Evolutionary conservation across 148 eudicot genomes (phyloP), one percentile per base, ranked within the genome.

Genomic region (Fagopyrum homotropicum): DNA sequence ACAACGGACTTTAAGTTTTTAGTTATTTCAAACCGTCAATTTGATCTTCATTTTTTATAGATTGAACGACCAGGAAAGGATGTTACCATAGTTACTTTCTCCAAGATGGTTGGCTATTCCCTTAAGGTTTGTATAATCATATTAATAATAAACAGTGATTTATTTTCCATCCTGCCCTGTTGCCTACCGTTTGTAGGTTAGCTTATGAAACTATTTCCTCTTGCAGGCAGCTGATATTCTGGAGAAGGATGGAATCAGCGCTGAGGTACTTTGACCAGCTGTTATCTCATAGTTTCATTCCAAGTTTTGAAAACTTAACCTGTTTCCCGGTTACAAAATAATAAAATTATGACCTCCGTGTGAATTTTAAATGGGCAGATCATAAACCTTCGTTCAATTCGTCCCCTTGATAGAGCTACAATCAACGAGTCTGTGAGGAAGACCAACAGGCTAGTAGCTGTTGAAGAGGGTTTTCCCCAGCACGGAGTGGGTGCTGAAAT

Each of bases 401-500:
- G 98, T 30, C 98, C 98, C 29, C 88, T 93, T 44, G 94, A 91
- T 82, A 88, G 92, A 82, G 69, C 86, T 54, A 83, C 97, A 26
- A 89, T 93, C 76, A 89, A 91, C 77, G 89, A 85, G 69, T 93
- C 98, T 22, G 97, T 93, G 43, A 87, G 98, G 83, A 93, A 91
- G 81, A 93, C 98, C 68, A 93, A 86, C 80, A 84, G 93, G 73
- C 84, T 93, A 57, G 85, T 93, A 19, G 87, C 92, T 15, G 82
- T 91, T 45, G 98, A 93, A 82, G 97, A 93, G 81, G 98, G 98
- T 16, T 87, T 91, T 72, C 94, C 97, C 17, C 95, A 93, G 59
- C 98, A 93, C 81, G 97, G 98, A 75, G 97, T 93, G 73, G 93
- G 98, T 9, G 98, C 98, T 57, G 98, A 93, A 89, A 91, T 93